These are phyloP conservation scores for Flaveria sonorensis DNA, from an alignment of 129 eudicot genomes.

Conservation along the genomic window DNA sequence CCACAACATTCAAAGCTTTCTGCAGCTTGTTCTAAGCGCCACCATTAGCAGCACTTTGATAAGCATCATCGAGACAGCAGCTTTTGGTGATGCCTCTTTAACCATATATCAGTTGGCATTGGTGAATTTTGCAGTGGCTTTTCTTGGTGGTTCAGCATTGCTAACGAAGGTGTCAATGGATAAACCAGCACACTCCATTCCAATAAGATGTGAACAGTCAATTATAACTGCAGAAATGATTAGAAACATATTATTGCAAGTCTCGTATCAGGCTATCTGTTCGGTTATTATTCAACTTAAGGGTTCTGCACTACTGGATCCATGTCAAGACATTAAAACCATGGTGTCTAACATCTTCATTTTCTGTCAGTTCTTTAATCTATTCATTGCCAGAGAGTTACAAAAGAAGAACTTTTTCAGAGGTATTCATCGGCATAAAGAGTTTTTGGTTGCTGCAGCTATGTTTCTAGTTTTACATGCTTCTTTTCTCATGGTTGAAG, in stretches of 20 bases:
- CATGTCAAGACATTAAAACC: neutral
- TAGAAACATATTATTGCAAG: constrained; percentile 37
- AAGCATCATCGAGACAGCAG: constrained; percentile 12
- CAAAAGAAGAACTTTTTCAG: constrained; percentile 34
- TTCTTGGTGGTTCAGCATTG: constrained; percentile 39
- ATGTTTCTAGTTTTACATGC: constrained; percentile 17
- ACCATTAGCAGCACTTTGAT: constrained; percentile 23
- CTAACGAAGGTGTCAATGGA: constrained; percentile 25
- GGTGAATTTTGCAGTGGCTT: constrained; percentile 26
- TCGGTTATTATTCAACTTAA: constrained; percentile 23
- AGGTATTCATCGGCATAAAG: constrained; percentile 28
- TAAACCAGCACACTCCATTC: constrained; percentile 8
- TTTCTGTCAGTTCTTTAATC: constrained; percentile 40
- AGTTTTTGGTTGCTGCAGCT: constrained; percentile 20
- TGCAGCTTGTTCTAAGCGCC: constrained; percentile 33
- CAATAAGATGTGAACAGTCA: neutral
- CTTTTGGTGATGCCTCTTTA: constrained; percentile 31
- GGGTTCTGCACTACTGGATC: constrained; percentile 26
- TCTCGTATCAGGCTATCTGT: constrained; percentile 27
- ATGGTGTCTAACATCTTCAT: constrained; percentile 32
- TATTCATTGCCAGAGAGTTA: constrained; percentile 38
- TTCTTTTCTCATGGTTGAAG: constrained; percentile 20
- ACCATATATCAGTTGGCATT: constrained; percentile 26
- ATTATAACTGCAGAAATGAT: constrained; percentile 36
- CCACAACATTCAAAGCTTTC: constrained; percentile 30